phyloP scores from a whole-genome alignment of 1,284 basidiomycete genomes.

The Apiotrichum veenhuisii region DNA sequence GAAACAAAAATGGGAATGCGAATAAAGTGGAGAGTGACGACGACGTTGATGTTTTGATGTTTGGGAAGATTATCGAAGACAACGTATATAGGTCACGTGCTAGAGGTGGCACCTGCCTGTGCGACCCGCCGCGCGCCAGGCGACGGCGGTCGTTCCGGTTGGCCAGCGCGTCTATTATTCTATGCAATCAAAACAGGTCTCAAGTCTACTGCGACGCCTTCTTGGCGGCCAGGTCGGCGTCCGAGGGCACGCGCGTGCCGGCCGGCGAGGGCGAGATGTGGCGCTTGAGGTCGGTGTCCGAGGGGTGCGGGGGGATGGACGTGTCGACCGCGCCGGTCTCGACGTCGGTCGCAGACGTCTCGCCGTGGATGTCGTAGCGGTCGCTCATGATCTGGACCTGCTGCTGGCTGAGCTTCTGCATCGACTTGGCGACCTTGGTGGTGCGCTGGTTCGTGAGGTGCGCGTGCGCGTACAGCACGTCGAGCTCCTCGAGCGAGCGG shows the following conservation, averaged over 20 bases:
- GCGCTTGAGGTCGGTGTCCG: neutral
- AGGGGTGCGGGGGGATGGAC: slow-evolving; percentile 11
- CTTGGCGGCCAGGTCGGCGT: slow-evolving; percentile 4
- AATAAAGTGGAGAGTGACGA: neutral
- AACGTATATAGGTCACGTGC: neutral
- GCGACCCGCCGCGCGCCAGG: too few relatives aligned
- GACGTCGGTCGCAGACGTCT: slow-evolving; percentile 17
- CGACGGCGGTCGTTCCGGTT: too few relatives aligned
- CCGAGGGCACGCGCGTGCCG: slow-evolving; percentile 4
- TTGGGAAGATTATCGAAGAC: too few relatives aligned
- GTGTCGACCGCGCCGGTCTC: slow-evolving; percentile 17
- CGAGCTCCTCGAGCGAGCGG: slow-evolving; percentile 48
- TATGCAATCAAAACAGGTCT: too few relatives aligned
- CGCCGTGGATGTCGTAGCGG: slow-evolving; percentile 49
- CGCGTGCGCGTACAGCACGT: slow-evolving; percentile 45
- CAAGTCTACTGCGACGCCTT: neutral
- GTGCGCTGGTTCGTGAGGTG: slow-evolving; percentile 32
- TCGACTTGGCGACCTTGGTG: slow-evolving; percentile 41
- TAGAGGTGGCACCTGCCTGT: neutral
- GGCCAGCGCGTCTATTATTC: neutral
- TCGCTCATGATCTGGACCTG: slow-evolving; percentile 47
- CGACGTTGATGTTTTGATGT: neutral
- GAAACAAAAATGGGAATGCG: too few relatives aligned
- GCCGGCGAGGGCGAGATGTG: neutral
- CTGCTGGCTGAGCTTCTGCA: slow-evolving; percentile 45